A percentile compares a stretch with the other conserved stretches of the same genome.
These are phyloP conservation scores for Hypoxylon sp. DNA, from an alignment of 2,329 filamentous ascomycete genomes.

Conservation along the genomic window DNA sequence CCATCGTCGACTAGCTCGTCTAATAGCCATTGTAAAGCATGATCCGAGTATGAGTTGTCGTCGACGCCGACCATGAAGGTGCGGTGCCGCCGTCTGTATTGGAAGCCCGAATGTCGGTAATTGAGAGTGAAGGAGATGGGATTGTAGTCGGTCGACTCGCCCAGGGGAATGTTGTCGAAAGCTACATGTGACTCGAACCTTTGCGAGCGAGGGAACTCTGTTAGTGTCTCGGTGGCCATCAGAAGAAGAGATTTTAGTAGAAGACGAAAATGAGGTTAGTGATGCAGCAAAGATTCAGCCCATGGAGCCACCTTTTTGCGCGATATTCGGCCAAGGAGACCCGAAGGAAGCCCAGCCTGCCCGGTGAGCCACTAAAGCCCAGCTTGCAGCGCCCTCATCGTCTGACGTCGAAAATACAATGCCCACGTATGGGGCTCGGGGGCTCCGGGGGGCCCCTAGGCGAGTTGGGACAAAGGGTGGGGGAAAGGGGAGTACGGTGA, in stretches of 20 bases:
- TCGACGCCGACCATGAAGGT: slow-evolving; percentile 93
- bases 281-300: slow-evolving; percentile 14
- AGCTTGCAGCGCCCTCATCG: slow-evolving; percentile 30
- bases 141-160: slow-evolving; percentile 66
- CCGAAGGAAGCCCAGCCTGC: slow-evolving; percentile 6
- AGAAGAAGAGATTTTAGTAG: slow-evolving; percentile 16
- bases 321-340: slow-evolving; percentile 20
- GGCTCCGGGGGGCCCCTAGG: not conserved
- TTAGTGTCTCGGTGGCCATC: slow-evolving; percentile 48
- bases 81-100: slow-evolving; percentile 78
- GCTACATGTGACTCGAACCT: slow-evolving; percentile 68
- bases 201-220: slow-evolving; percentile 46
- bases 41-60: slow-evolving; percentile 90
- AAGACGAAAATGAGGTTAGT: slow-evolving; percentile 12
- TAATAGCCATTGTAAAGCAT: slow-evolving; percentile 89
- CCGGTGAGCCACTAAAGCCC: slow-evolving; percentile 27
- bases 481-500: slow-evolving; percentile 24
- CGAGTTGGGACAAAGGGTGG: slow-evolving; percentile 12
- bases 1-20: slow-evolving; percentile 93
- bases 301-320: slow-evolving; percentile 26
- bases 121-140: slow-evolving; percentile 80
- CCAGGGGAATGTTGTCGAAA: slow-evolving; percentile 66
- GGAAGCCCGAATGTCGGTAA: slow-evolving; percentile 85
- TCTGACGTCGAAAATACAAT: slow-evolving; percentile 19
- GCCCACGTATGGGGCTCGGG: slow-evolving; percentile 15